phyloP scores from a whole-genome alignment of 306 rosid genomes.

The Acacia crassicarpa region DNA sequence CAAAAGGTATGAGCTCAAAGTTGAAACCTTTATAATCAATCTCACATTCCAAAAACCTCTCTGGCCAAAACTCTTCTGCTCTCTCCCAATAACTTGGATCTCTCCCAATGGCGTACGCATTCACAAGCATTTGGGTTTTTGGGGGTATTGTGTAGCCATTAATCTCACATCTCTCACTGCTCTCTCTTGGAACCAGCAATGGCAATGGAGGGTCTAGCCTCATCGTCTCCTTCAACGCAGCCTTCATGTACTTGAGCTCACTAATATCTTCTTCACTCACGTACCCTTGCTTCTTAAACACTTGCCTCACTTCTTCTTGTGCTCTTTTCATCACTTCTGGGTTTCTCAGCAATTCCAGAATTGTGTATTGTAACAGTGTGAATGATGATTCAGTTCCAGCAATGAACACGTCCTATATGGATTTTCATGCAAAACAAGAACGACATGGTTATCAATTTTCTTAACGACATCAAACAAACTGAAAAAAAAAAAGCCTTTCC shows the following conservation, averaged over 20 bases:
- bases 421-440: no score
- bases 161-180: not conserved
- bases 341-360: slow-evolving; percentile 25
- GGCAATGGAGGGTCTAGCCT: slow-evolving; percentile 28
- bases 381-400: slow-evolving; percentile 32
- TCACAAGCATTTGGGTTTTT: not conserved
- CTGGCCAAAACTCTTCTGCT: slow-evolving; percentile 6
- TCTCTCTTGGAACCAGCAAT: not conserved
- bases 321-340: slow-evolving; percentile 13
- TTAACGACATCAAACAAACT: no score
- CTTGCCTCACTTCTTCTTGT: not conserved
- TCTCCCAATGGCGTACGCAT: not conserved
- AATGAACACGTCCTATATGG: slow-evolving; percentile 16
- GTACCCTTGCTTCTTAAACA: not conserved
- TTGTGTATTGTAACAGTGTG: slow-evolving; percentile 22
- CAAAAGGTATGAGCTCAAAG: no score
- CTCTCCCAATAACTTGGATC: slow-evolving; percentile 13
- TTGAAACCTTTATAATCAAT: not conserved
- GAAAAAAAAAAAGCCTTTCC: no score
- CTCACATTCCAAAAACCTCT: slow-evolving; percentile 1
- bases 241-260: slow-evolving; percentile 4
- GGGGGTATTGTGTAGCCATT: slow-evolving; percentile 8
- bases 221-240: slow-evolving; percentile 25
- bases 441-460: no score
- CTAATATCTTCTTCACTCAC: not conserved